Evolutionary conservation across 441 rosid genomes (phyloP).

Genomic region (Aquilaria agallochum): DNA sequence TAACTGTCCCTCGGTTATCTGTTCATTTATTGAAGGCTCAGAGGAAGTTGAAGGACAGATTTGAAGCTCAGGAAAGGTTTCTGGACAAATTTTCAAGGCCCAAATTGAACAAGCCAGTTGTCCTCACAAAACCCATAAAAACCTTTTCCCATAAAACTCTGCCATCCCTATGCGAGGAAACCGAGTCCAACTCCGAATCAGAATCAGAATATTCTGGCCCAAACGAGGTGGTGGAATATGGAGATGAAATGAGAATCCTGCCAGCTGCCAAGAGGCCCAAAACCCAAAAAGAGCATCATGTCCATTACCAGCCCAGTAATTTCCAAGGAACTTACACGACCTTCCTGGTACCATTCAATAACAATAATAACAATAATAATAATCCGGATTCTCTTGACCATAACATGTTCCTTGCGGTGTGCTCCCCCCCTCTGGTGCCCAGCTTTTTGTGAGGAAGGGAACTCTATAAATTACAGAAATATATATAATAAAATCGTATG

Average conservation of each 20-base stretch:
- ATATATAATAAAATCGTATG: too few species aligned
- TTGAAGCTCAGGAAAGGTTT: slow-evolving; percentile 50
- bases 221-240: slow-evolving; percentile 24
- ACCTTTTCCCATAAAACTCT: slow-evolving; percentile 27
- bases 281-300: slow-evolving; percentile 17
- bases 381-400: slow-evolving; percentile 13
- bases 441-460: slow-evolving; percentile 24
- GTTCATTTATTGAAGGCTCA: slow-evolving; percentile 27
- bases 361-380: slow-evolving; percentile 14
- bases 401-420: slow-evolving; percentile 24
- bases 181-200: slow-evolving; percentile 37
- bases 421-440: slow-evolving; percentile 37
- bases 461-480: too few species aligned
- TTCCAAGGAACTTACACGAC: neutral
- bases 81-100: slow-evolving; percentile 31
- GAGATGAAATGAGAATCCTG: slow-evolving; percentile 14
- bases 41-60: slow-evolving; percentile 43
- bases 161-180: slow-evolving; percentile 51
- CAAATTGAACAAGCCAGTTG: slow-evolving; percentile 19
- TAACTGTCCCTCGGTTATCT: neutral
- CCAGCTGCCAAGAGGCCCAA: slow-evolving; percentile 27
- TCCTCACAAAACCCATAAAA: slow-evolving; percentile 21
- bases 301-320: neutral
- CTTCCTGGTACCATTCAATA: slow-evolving; percentile 6
- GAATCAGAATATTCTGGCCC: slow-evolving; percentile 27